A percentile compares a stretch with the other conserved stretches of the same genome.
Evolutionary conservation across 163 green algal genomes (phyloP).

Genomic region (Scenedesmus sp.): DNA sequence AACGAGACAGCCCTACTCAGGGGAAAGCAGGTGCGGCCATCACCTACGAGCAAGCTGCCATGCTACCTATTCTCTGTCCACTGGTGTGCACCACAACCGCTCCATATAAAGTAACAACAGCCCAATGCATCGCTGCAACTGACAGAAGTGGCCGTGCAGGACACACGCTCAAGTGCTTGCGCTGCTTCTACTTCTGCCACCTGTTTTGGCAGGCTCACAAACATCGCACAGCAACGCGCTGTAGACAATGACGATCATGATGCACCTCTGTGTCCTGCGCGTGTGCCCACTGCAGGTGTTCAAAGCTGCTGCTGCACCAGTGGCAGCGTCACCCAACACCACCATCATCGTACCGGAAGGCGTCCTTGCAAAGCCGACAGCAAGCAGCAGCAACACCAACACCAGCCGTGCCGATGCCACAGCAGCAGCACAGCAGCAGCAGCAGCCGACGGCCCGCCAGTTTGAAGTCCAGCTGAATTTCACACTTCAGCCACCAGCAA

Average conservation of each 20-base stretch:
- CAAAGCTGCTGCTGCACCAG: neutral
- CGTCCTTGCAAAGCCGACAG: neutral
- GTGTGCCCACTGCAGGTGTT: neutral
- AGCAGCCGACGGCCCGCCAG: conserved; percentile 26
- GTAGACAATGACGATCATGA: neutral
- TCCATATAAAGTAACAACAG: no score
- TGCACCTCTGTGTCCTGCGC: neutral
- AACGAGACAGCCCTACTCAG: conserved; percentile 29
- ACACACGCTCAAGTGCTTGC: no score
- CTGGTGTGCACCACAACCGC: no score
- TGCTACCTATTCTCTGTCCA: no score
- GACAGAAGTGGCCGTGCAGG: no score
- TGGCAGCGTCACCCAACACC: neutral
- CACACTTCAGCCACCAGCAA: conserved; percentile 10
- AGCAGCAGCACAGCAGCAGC: neutral
- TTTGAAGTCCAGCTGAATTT: conserved; percentile 51
- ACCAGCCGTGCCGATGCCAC: neutral
- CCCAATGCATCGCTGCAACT: no score
- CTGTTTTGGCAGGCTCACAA: no score
- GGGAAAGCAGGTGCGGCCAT: conserved; percentile 21
- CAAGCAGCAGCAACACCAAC: conserved; percentile 7
- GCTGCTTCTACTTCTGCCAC: no score
- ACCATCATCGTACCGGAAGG: neutral
- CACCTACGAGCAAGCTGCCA: no score
- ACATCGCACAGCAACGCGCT: neutral